Base-by-base conservation (phyloP, 1,139 yeast species). In the Lodderomyces elongisporus region DNA sequence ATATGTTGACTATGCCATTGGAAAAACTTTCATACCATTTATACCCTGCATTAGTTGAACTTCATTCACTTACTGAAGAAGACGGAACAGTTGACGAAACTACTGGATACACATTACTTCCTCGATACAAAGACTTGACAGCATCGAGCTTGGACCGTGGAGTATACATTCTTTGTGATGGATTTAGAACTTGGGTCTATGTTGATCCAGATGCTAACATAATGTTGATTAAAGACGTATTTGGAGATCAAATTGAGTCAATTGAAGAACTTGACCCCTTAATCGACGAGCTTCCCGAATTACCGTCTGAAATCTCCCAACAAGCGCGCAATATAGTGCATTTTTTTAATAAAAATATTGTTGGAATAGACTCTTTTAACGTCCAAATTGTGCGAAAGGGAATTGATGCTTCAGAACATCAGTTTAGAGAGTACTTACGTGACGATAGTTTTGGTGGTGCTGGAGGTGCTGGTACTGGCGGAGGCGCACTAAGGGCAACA, bases 21-120 rank as follows among this genome's bases (percentile, higher is more conserved):
- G 79, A 79, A 17, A 69, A 71, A 38, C 62, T 91, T 23, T 61
- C 79, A 28, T 74, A 75, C 40, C 79, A 77, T 41, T 65, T 91
- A 33, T 91, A 89, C 49, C 98, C 98, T 2, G 78, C 85, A 4
- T 66, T 91, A 41, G 68, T 85, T 29, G 87, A 85, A 27, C 56
- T 89, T 27, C 95, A 88, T 54, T 69, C 76, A 3, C 57, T 85
- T 36, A 64, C 60, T 6, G 82, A 76, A 5, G 62, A 61, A 3
- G 85, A 79, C 41, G 74, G 83, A 27, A 49, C 67, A 15, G 59
- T 66, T 16, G 46, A 51, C 7, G 29, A 55, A 43, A 42, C 39
- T 24, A 72, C 70, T 34, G 55, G 62, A 17, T 74, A 83, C 53
- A 62, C 66, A 14, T 49, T 72, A 40, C 75, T 88, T 3, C 70